Evolutionary conservation across 2,329 filamentous ascomycete genomes (phyloP), one percentile per base, ranked within the genome.

Genomic region (Fonsecaea nubica): DNA sequence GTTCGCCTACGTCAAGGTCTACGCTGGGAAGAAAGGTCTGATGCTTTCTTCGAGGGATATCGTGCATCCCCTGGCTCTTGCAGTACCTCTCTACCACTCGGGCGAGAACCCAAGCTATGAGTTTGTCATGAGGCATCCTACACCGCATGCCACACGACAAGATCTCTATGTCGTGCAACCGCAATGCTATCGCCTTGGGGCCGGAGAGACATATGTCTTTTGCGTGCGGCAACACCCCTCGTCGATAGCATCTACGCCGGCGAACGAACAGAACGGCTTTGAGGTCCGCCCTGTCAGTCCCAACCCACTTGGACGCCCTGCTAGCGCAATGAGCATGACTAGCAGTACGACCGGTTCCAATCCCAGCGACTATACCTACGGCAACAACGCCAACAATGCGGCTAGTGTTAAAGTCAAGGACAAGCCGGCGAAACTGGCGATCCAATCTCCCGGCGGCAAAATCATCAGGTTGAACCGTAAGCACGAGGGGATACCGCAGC

Each of bases 41-140:
- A 98, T 98, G 93, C 95, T 98, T 80, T 96, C 92, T 70, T 94
- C 95, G 82, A 95, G 95, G 77, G 92, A 97, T 76, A 97, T 97
- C 63, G 93, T 95, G 7, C 94, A 99, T 75, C 90, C 93, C 2
- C 82, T 99, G 62, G 93, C 94, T 0, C 89, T 98, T 71, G 89
- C 93, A 3, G 80, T 99, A n/a, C 94, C 95, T 0, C 89, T 99
- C 59, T 86, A 92, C 42, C 95, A 99, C 78, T 90, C 88, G 0
- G 95, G 95, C 66, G 91, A 94, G 73, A 99, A 99, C 75, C 95
- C 95, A 2, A 87, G 92, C 0, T 99, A 97, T 78, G 92, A 97
- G 66, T 99, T 98, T 78, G 85, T 97, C 54, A 90, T 90, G 45
- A 88, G 95, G 4, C 95, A 99, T 77, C 96, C 96, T 7, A 99